A percentile compares a stretch with the other conserved stretches of the same genome.
Evolutionary conservation across 306 rosid genomes (phyloP).

Genomic region (Hippophae tibetana): DNA sequence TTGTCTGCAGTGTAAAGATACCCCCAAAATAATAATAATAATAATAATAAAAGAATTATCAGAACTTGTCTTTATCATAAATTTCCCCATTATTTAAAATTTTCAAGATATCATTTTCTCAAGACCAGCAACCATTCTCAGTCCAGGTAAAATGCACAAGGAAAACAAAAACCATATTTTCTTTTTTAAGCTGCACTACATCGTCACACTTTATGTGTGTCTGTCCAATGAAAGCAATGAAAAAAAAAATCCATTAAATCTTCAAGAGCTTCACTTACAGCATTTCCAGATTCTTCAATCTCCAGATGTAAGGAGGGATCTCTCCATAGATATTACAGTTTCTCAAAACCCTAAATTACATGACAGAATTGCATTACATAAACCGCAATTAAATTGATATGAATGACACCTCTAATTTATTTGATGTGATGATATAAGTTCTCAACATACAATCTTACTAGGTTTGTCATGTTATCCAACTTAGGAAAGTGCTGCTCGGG

Average conservation of each 20-base stretch:
- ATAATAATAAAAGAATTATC: too few species aligned
- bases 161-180: background rate
- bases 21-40: too few species aligned
- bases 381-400: constrained; percentile 13
- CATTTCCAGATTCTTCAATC: constrained; percentile 25
- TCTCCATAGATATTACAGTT: constrained; percentile 72
- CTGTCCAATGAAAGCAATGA: background rate
- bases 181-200: background rate
- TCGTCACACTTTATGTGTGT: background rate
- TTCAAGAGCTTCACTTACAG: constrained; percentile 46
- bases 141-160: too few species aligned
- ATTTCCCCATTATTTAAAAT: background rate
- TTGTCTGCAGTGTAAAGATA: too few species aligned
- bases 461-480: constrained; percentile 30
- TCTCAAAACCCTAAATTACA: constrained; percentile 57
- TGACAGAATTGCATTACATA: constrained; percentile 23
- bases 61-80: background rate
- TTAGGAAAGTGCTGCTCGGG: constrained; percentile 66
- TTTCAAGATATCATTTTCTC: background rate
- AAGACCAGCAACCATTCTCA: too few species aligned
- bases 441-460: constrained; percentile 51
- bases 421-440: background rate
- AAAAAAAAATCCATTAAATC: background rate
- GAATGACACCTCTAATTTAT: constrained; percentile 4
- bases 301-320: constrained; percentile 67